Conservation (phyloP, 345 rosid genomes). For the Conringia planisiliqua region DNA sequence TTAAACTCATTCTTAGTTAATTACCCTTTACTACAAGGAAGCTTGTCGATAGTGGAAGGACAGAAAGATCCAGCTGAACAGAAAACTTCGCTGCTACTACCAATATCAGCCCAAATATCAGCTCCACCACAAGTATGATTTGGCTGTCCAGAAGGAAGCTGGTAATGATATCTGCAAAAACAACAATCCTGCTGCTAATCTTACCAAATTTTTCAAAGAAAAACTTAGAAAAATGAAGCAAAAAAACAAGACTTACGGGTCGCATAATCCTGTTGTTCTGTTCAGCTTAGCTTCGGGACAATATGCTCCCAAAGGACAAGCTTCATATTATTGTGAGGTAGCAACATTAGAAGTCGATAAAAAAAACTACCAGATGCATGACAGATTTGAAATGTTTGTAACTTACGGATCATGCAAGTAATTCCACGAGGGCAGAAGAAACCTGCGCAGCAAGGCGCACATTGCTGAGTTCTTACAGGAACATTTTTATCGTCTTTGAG, state of each 20-base stretch:
- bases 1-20: constrained; percentile 36
- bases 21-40: constrained; percentile 88
- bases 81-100: constrained; percentile 75
- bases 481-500: constrained; percentile 51
- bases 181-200: constrained; percentile 44
- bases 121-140: constrained; percentile 96
- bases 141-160: constrained; percentile 67
- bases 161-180: constrained; percentile 80
- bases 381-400: neutral
- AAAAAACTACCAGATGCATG: neutral
- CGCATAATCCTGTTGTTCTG: constrained; percentile 75
- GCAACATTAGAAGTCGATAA: neutral
- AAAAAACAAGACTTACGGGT: constrained; percentile 71
- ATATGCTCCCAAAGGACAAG: constrained; percentile 92
- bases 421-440: constrained; percentile 98
- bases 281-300: constrained; percentile 77
- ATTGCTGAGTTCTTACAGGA: constrained; percentile 52
- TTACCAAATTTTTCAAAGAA: constrained; percentile 30
- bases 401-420: constrained; percentile 99
- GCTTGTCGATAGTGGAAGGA: constrained; percentile 68
- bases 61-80: constrained; percentile 93
- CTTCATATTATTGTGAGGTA: constrained; percentile 37
- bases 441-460: constrained; percentile 79
- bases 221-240: neutral
- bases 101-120: constrained; percentile 83